phyloP scores from a whole-genome alignment of 257 asterid species.

The Primulina tabacum region DNA sequence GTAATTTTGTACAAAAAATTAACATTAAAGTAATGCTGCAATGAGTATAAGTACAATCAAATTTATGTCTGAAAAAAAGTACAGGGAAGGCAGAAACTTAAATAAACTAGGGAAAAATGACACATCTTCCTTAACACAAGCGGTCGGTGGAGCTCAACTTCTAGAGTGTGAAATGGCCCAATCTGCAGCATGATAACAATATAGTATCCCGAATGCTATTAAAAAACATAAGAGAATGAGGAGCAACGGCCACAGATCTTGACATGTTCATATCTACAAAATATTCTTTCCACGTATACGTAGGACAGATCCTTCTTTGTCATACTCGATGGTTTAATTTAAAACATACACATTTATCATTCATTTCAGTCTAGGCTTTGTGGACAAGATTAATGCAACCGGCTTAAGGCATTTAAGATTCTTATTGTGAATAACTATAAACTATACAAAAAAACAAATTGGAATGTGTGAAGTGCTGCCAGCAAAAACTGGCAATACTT shows the following conservation, averaged over 20 bases:
- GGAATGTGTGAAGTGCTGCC: background rate
- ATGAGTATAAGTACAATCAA: background rate
- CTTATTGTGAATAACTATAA: background rate
- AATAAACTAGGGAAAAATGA: background rate
- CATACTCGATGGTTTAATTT: background rate
- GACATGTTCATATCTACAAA: conserved; percentile 87
- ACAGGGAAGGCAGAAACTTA: background rate
- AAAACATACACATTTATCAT: background rate
- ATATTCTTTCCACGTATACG: conserved; percentile 81
- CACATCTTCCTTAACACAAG: conserved; percentile 82
- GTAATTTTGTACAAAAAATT: too few species aligned
- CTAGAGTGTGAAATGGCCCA: conserved; percentile 98
- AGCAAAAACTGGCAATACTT: too few species aligned
- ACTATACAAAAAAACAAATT: too few species aligned
- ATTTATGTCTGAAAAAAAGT: too few species aligned
- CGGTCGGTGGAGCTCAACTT: conserved; percentile 83
- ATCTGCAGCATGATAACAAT: conserved; percentile 50
- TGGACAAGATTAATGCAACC: conserved; percentile 9
- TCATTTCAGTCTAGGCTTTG: background rate
- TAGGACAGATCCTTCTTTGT: background rate
- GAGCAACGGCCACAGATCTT: conserved; percentile 51
- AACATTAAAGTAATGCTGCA: background rate
- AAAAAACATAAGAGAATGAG: conserved; percentile 16
- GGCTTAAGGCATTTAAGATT: background rate
- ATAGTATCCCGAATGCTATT: conserved; percentile 20